phyloP scores from a whole-genome alignment of 495 filamentous ascomycete species.

The Penicillium soppii region DNA sequence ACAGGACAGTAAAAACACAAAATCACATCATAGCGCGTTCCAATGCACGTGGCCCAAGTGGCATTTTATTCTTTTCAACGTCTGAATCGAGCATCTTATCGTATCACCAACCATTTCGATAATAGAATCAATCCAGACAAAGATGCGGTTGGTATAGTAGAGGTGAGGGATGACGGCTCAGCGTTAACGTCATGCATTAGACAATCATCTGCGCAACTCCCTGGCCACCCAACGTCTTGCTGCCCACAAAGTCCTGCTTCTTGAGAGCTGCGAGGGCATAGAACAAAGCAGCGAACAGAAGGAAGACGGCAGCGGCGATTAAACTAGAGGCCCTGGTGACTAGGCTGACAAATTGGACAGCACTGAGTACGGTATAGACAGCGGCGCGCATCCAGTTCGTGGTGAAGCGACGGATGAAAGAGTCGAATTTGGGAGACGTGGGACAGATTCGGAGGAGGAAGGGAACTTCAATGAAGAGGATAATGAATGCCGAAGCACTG shows the following conservation, averaged over 20 bases:
- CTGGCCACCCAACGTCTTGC: conserved; percentile 93
- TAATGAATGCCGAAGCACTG: conserved; percentile 76
- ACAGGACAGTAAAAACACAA: conserved; percentile 21
- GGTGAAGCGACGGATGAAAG: conserved; percentile 85
- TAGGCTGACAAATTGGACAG: conserved; percentile 81
- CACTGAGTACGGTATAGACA: conserved; percentile 78
- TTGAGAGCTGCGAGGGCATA: conserved; percentile 83
- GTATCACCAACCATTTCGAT: conserved; percentile 5
- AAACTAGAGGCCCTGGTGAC: conserved; percentile 59
- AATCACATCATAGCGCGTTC: conserved; percentile 27
- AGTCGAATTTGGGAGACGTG: conserved; percentile 85
- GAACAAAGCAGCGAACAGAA: conserved; percentile 74
- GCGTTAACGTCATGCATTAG: conserved; percentile 34
- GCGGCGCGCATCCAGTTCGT: conserved; percentile 97
- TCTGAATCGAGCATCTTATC: conserved; percentile 27
- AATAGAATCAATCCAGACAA: conserved; percentile 2
- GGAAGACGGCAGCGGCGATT: conserved; percentile 81
- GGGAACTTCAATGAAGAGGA: conserved; percentile 96
- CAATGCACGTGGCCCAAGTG: conserved; percentile 19
- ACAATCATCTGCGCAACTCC: conserved; percentile 99
- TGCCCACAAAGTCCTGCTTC: conserved; percentile 91
- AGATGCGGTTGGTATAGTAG: neutral
- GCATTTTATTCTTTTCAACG: conserved; percentile 10
- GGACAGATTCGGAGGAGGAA: conserved; percentile 97
- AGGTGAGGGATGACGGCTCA: conserved; percentile 4